Evolutionary conservation across 768 basidiomycete genomes (phyloP).

Genomic region (Symmetrospora coprosmae): DNA sequence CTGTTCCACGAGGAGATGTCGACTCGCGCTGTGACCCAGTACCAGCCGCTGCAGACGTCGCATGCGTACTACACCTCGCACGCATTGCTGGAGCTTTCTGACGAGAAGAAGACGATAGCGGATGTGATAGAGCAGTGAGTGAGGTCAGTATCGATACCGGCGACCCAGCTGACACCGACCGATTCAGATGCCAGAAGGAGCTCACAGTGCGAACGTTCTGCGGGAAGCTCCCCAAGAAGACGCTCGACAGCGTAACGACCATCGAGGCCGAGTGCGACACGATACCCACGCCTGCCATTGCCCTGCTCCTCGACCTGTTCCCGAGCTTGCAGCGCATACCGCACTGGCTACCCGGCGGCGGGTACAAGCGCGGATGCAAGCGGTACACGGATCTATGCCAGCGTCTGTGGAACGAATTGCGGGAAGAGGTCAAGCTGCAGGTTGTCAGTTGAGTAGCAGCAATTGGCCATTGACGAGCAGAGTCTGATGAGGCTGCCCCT

Average conservation of each 20-base stretch:
- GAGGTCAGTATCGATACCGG: not conserved
- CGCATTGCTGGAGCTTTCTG: not conserved
- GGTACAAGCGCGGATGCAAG: not conserved
- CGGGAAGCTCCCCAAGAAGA: not conserved
- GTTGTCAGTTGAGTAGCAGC: too few species aligned
- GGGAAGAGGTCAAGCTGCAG: not conserved
- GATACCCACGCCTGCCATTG: not conserved
- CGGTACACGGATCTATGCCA: not conserved
- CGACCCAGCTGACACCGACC: not conserved
- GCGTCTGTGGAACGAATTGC: not conserved
- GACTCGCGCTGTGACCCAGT: not conserved
- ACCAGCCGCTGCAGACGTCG: not conserved
- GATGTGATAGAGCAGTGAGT: conserved; percentile 5
- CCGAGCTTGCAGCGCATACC: not conserved
- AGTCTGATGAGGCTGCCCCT: not conserved
- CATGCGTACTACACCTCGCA: not conserved
- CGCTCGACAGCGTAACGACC: not conserved
- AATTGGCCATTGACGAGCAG: not conserved
- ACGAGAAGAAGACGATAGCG: not conserved
- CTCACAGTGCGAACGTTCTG: conserved; percentile 8
- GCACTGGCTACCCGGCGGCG: not conserved
- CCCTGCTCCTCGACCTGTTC: conserved; percentile 10
- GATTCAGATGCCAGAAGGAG: not conserved
- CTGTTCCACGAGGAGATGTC: conserved; percentile 18
- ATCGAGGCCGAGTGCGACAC: not conserved